These are phyloP conservation scores for Adansonia rubrostipa DNA, from an alignment of 441 rosid species.

Conservation along the genomic window DNA sequence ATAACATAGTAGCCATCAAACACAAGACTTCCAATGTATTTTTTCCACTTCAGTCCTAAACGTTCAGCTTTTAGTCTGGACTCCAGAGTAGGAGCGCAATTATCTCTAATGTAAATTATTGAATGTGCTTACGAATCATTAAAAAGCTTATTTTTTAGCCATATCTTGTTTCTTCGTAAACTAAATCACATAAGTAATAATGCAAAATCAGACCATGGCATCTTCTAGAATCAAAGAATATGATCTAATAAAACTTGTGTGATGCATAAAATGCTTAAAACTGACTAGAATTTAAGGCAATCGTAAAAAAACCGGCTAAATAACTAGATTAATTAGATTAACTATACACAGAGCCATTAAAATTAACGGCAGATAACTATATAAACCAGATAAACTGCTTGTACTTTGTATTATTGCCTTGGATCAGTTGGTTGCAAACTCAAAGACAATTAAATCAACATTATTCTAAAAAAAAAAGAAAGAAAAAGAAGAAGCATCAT, in stretches of 20 bases:
- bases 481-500: background rate
- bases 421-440: background rate
- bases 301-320: background rate
- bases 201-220: background rate
- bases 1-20: background rate
- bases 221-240: background rate
- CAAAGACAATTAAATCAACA: background rate
- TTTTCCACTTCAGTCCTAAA: background rate
- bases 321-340: background rate
- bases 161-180: background rate
- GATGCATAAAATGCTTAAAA: constrained; percentile 4
- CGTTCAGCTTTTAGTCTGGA: background rate
- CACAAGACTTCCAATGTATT: background rate
- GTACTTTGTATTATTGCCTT: background rate
- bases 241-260: background rate
- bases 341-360: background rate
- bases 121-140: background rate
- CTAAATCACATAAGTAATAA: background rate
- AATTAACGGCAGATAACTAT: background rate
- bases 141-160: background rate
- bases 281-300: background rate
- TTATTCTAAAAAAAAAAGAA: background rate
- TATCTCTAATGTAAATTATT: background rate
- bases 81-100: background rate
- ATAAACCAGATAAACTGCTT: background rate